These are phyloP conservation scores for Cryptosporidium muris DNA, from an alignment of 169 alveolate genomes.

Conservation along the genomic window DNA sequence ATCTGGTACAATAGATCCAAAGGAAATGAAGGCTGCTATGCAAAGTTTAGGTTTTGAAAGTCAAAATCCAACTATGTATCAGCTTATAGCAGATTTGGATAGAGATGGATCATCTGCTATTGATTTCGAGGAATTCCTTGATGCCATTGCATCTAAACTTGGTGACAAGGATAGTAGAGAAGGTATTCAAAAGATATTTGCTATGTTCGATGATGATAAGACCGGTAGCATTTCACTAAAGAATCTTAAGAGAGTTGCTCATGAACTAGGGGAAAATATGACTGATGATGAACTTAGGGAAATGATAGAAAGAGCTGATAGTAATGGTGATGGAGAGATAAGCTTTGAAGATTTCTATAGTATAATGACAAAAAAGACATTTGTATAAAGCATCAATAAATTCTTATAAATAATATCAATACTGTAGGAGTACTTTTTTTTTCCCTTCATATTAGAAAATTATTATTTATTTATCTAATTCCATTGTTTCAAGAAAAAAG, in stretches of 20 bases:
- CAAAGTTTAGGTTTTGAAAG: conserved; percentile 98
- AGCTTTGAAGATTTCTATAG: conserved; percentile 97
- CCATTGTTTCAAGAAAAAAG: background rate
- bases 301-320: conserved; percentile 98
- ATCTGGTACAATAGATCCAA: conserved; percentile 97
- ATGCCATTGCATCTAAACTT: conserved; percentile 95
- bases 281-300: conserved; percentile 97
- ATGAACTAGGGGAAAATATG: conserved; percentile 98
- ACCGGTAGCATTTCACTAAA: conserved; percentile 93
- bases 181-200: conserved; percentile 96
- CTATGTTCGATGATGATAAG: conserved; percentile 96
- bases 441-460: background rate
- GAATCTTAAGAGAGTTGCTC: conserved; percentile 96
- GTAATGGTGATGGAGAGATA: conserved; percentile 98
- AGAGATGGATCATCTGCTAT: conserved; percentile 94
- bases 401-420: background rate
- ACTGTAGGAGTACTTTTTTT: background rate
- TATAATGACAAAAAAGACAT: conserved; percentile 97
- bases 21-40: conserved; percentile 99
- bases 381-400: conserved; percentile 81
- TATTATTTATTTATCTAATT: conserved; percentile 1
- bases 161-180: conserved; percentile 98
- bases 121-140: conserved; percentile 96
- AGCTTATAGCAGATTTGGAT: conserved; percentile 98
- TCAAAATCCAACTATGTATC: conserved; percentile 96